A percentile compares a stretch with the other conserved stretches of the same genome.
These are phyloP conservation scores for Ogataea pilisensis DNA, from an alignment of 805 yeast species.

Conservation along the genomic window DNA sequence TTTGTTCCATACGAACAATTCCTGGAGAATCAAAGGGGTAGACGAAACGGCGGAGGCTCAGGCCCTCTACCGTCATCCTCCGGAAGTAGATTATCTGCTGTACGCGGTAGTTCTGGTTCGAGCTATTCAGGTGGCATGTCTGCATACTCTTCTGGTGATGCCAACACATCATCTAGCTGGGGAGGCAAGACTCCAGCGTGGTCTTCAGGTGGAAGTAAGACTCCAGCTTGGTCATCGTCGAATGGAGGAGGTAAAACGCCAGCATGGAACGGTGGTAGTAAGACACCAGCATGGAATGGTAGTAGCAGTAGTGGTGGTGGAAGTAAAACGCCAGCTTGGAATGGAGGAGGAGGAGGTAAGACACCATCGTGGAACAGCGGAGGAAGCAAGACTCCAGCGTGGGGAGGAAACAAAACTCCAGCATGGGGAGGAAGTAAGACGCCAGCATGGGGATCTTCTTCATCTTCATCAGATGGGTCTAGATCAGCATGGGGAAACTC, in stretches of 20 bases:
- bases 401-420: slow-evolving; percentile 50
- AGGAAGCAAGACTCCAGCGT: slow-evolving; percentile 47
- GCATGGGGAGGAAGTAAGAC: slow-evolving; percentile 50
- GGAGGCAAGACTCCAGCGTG: slow-evolving; percentile 35
- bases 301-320: slow-evolving; percentile 10
- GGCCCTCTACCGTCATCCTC: not conserved
- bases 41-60: slow-evolving; percentile 14
- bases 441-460: slow-evolving; percentile 55
- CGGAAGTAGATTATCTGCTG: not conserved
- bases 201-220: slow-evolving; percentile 28
- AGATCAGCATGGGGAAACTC: slow-evolving; percentile 33
- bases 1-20: slow-evolving; percentile 77
- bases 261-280: slow-evolving; percentile 36
- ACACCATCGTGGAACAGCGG: slow-evolving; percentile 35
- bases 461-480: slow-evolving; percentile 26
- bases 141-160: slow-evolving; percentile 37
- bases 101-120: not conserved
- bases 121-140: slow-evolving; percentile 34
- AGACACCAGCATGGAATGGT: slow-evolving; percentile 34
- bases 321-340: slow-evolving; percentile 30
- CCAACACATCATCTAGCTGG: slow-evolving; percentile 40
- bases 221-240: slow-evolving; percentile 35
- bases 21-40: slow-evolving; percentile 41
- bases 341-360: slow-evolving; percentile 36
- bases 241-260: slow-evolving; percentile 38